Evolutionary conservation across 495 filamentous ascomycete species (phyloP).

Genomic region (Amphirosellinia nigrospora): DNA sequence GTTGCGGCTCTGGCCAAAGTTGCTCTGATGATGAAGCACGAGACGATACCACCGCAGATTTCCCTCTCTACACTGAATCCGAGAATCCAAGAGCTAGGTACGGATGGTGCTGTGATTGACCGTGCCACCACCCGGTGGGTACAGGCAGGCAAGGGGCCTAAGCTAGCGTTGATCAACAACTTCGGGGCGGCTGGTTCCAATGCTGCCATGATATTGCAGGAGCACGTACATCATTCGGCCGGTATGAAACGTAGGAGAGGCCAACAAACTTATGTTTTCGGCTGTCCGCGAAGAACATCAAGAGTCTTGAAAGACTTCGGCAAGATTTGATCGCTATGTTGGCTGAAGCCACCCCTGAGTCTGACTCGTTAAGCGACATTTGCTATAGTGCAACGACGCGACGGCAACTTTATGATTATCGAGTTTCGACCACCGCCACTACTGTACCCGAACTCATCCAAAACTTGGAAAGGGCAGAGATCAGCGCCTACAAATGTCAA

Average conservation of each 20-base stretch:
- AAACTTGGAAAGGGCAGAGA: not conserved
- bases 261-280: not conserved
- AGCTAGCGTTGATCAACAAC: conserved; percentile 45
- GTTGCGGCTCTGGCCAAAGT: conserved; percentile 51
- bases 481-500: not conserved
- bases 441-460: not conserved
- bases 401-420: conserved; percentile 23
- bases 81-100: conserved; percentile 27
- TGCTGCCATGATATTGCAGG: conserved; percentile 25
- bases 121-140: conserved; percentile 41
- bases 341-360: not conserved
- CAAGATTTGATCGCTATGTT: not conserved
- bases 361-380: conserved; percentile 1
- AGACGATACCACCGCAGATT: conserved; percentile 47
- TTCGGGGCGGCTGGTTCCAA: conserved; percentile 31
- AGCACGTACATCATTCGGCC: not conserved
- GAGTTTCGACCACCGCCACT: conserved; percentile 8
- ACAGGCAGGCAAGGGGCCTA: conserved; percentile 24
- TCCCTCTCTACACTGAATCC: conserved; percentile 50
- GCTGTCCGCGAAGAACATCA: not conserved
- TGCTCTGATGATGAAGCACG: conserved; percentile 53
- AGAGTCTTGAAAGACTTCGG: conserved; percentile 5
- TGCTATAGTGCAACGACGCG: conserved; percentile 5
- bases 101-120: conserved; percentile 46
- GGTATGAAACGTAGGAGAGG: not conserved